phyloP scores from a whole-genome alignment of 176 grass and related monocot species.

The Alopecurus myosuroides region DNA sequence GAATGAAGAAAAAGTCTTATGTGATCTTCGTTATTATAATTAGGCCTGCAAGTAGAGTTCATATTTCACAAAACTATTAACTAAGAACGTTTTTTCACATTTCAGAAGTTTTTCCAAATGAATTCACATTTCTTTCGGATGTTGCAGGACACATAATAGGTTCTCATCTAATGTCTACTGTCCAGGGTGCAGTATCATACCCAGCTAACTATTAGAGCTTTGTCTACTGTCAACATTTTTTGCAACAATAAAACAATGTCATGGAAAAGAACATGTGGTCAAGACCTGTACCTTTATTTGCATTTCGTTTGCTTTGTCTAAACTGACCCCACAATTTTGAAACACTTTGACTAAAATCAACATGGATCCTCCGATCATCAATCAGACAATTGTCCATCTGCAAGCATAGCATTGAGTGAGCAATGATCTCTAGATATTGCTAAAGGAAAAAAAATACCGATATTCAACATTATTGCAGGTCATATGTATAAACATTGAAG shows the following conservation, averaged over 20 bases:
- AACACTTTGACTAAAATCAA: conserved; percentile 99
- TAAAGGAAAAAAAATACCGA: neutral
- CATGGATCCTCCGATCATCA: conserved; percentile 95
- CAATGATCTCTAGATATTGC: neutral
- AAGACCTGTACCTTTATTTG: conserved; percentile 58
- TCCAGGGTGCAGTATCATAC: neutral
- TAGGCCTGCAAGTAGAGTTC: neutral
- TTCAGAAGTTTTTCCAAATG: neutral
- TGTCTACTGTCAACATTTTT: neutral
- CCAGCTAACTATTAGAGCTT: neutral
- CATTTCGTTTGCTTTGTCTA: conserved; percentile 83
- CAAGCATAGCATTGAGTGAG: conserved; percentile 27
- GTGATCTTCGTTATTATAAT: neutral
- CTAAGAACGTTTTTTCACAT: neutral
- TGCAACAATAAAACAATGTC: neutral
- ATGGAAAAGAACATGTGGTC: neutral
- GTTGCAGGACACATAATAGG: neutral
- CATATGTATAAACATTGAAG: neutral
- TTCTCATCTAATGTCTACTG: neutral
- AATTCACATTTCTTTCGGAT: neutral
- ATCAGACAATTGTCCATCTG: conserved; percentile 98
- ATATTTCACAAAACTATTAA: neutral
- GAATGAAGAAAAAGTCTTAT: neutral
- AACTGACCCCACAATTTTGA: conserved; percentile 90
- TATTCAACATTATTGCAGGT: conserved; percentile 1